Conservation (phyloP, 139 green algal genomes). For the Zygnema circumcarinatum region DNA sequence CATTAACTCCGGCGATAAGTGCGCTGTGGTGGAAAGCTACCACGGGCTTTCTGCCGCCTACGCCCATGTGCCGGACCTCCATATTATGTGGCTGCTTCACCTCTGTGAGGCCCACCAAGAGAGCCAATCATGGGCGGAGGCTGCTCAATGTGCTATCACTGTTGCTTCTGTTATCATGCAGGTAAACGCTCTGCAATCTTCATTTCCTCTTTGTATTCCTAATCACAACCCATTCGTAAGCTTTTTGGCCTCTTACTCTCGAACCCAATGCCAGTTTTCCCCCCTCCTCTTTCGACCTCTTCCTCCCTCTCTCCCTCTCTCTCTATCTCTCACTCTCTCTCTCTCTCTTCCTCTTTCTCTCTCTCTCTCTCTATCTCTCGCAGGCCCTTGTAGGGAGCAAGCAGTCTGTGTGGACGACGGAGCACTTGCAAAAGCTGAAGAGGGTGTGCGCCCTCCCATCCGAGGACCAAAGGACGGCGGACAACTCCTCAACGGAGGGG, state of each 20-base stretch:
- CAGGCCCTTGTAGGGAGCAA: slow-evolving; percentile 28
- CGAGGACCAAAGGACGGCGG: slow-evolving; percentile 15
- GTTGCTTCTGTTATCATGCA: slow-evolving; percentile 47
- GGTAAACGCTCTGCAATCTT: not conserved
- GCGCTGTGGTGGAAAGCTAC: slow-evolving; percentile 55
- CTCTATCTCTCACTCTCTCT: no score
- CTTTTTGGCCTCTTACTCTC: not conserved
- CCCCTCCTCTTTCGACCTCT: no score
- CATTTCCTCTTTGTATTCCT: no score
- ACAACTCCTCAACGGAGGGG: slow-evolving; percentile 16
- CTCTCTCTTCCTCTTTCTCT: no score
- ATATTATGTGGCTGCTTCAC: slow-evolving; percentile 62
- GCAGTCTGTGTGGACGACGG: slow-evolving; percentile 26
- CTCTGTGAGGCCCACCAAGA: slow-evolving; percentile 57
- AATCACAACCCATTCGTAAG: not conserved
- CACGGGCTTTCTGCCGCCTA: slow-evolving; percentile 44
- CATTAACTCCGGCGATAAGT: slow-evolving; percentile 30
- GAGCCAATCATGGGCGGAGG: slow-evolving; percentile 53
- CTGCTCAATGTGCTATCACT: slow-evolving; percentile 44
- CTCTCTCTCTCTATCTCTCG: not conserved
- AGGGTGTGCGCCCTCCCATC: slow-evolving; percentile 9
- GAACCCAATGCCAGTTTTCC: not conserved
- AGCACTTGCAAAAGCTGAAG: slow-evolving; percentile 39
- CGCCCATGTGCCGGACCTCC: slow-evolving; percentile 50
- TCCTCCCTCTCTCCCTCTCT: no score